A percentile compares a stretch with the other conserved stretches of the same genome.
phyloP scores from a whole-genome alignment of 2,329 filamentous ascomycete genomes.

The Aspergillus versicolor region DNA sequence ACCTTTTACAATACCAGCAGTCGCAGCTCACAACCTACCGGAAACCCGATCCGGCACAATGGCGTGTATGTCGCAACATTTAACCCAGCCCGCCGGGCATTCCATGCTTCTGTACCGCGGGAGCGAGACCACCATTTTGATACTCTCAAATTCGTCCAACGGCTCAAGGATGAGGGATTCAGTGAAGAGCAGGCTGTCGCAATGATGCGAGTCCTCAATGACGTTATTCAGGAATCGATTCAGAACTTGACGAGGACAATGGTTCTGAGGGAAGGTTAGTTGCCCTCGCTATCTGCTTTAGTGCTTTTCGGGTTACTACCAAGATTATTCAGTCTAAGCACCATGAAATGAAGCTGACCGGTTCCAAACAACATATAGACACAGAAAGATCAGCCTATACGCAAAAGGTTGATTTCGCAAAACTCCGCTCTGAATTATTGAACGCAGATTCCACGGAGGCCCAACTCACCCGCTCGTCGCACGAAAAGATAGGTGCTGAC shows the following conservation, averaged over 20 bases:
- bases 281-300: neutral
- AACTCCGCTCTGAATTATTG: constrained; percentile 89
- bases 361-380: constrained; percentile 32
- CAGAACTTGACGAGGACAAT: constrained; percentile 97
- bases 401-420: constrained; percentile 96
- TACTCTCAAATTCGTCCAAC: constrained; percentile 93
- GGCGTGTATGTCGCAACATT: constrained; percentile 49
- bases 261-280: constrained; percentile 89
- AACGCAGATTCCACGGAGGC: constrained; percentile 89
- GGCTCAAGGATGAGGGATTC: constrained; percentile 85
- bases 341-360: neutral
- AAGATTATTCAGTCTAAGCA: neutral
- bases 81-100: constrained; percentile 41
- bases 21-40: constrained; percentile 19
- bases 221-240: constrained; percentile 97
- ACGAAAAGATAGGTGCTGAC: constrained; percentile 92
- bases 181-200: constrained; percentile 92
- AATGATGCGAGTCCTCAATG: constrained; percentile 97
- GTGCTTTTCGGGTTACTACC: neutral
- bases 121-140: constrained; percentile 91
- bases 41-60: constrained; percentile 44
- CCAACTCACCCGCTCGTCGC: constrained; percentile 80
- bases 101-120: constrained; percentile 66
- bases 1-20: constrained; percentile 9
- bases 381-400: constrained; percentile 59